Base-by-base conservation (phyloP, 495 filamentous ascomycete species). In the Hypoxylon trugodes region DNA sequence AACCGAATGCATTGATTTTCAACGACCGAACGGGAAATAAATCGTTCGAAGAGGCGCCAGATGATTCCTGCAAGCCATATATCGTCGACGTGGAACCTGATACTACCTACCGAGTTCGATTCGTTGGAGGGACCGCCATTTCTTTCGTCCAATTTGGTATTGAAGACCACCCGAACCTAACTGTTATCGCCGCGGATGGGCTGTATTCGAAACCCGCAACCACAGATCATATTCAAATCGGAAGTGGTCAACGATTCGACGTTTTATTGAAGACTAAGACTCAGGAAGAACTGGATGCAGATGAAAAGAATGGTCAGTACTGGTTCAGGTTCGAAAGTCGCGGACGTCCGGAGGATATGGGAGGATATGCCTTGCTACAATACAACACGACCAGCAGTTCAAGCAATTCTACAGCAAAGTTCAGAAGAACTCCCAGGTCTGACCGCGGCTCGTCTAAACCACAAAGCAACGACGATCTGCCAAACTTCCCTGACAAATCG, bases 151-250 rank as follows among this genome's bases (percentile, higher is more conserved):
- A 73, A 0, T 66, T 84, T 40, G 84, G 69, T 1, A 73, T 87
- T 38, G 82, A 86, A 48, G 77, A 69, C 24, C 85, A 87, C 61
- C 38, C 73, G 16, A 68, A 78, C 16, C 46, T 83, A 3, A 77
- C 71, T 1, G 76, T 89, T 41, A 79, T 89, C 45, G 80, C 82
- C 41, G 83, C 79, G 1, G 86, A 89, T 63, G 84, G 84, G 15
- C 66, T 61, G n/a, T 86, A 87, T 71, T 86, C 85, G 15, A 70
- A 78, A 42, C 81, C 81, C 0, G 65, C 75, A 9, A 59, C 66
- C 7, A 80, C 78, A 0, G 73, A 75, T 40, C 79, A 76, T 62
- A 66, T 87, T n/a, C 83, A 86, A 60, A 68, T 89, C 13, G 81
- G 66, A 6, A 61, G 73, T 4, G 86, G 85, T 18, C 85, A 87